Conservation (phyloP, 1,139 yeast species). For the Blastobotrys capitulatus region DNA sequence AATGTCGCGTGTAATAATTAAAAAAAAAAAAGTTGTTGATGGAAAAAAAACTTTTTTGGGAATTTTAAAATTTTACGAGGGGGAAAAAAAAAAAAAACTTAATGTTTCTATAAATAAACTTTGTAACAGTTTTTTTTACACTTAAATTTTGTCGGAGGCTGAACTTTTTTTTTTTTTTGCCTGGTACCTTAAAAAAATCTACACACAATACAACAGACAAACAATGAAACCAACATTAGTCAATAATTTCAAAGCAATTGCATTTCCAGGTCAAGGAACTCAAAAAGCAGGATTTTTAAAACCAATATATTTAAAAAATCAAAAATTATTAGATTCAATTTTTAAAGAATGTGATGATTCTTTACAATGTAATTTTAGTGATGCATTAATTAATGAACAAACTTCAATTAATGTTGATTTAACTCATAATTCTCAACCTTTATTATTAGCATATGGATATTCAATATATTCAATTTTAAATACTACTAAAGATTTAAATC, state of each 20-base stretch:
- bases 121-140: too few relatives aligned
- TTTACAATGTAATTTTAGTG: conserved; percentile 26
- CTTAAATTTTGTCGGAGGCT: too few relatives aligned
- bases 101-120: neutral
- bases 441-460: conserved; percentile 47
- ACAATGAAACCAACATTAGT: neutral
- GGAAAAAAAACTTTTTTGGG: too few relatives aligned
- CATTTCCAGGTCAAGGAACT: conserved; percentile 39
- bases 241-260: neutral
- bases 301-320: conserved; percentile 22
- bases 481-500: conserved; percentile 1
- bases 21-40: neutral
- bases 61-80: too few relatives aligned
- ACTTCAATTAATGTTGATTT: conserved; percentile 36
- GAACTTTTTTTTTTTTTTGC: too few relatives aligned
- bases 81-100: neutral
- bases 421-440: conserved; percentile 51
- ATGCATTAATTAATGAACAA: conserved; percentile 23
- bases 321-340: conserved; percentile 24
- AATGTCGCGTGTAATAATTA: neutral
- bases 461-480: conserved; percentile 35
- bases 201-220: too few relatives aligned
- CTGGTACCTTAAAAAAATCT: too few relatives aligned
- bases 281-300: conserved; percentile 36
- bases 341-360: conserved; percentile 32